phyloP scores from a whole-genome alignment of 225 moss, liverwort and hornwort genomes.

The Antitrichia curtipendula region DNA sequence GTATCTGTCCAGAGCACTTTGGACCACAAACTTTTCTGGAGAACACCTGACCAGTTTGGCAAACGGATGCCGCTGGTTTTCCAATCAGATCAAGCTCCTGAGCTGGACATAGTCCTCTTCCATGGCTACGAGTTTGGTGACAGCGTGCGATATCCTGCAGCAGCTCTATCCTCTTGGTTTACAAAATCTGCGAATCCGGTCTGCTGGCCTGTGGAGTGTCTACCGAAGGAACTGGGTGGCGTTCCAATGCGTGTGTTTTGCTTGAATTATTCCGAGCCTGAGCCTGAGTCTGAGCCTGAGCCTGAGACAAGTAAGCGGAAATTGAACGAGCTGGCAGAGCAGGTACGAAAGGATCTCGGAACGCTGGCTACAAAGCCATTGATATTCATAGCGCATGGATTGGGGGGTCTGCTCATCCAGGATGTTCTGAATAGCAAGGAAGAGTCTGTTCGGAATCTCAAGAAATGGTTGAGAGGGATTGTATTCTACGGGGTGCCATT shows the following conservation, averaged over 20 bases:
- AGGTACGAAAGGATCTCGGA: conserved; percentile 11
- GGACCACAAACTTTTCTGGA: background rate
- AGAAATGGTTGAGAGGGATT: conserved; percentile 10
- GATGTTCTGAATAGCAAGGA: conserved; percentile 9
- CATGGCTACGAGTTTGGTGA: conserved; percentile 31
- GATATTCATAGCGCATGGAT: conserved; percentile 28
- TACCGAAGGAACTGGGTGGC: background rate
- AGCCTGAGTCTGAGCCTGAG: background rate
- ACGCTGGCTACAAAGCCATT: conserved; percentile 1
- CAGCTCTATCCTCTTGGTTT: conserved; percentile 21
- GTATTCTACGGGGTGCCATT: conserved; percentile 29
- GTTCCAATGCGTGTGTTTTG: conserved; percentile 22
- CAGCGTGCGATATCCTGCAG: background rate
- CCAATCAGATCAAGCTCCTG: background rate
- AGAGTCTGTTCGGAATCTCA: background rate
- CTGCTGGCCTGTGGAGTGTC: conserved; percentile 27
- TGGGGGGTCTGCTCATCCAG: conserved; percentile 35
- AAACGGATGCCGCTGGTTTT: conserved; percentile 15
- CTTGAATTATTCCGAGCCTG: background rate
- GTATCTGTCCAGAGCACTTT: background rate
- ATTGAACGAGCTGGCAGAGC: conserved; percentile 17
- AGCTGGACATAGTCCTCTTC: conserved; percentile 20
- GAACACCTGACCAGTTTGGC: background rate
- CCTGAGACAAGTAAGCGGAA: background rate
- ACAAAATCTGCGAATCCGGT: background rate